Base-by-base conservation (phyloP, 208 protist genomes). In the Acanthamoeba polyphaga region DNA sequence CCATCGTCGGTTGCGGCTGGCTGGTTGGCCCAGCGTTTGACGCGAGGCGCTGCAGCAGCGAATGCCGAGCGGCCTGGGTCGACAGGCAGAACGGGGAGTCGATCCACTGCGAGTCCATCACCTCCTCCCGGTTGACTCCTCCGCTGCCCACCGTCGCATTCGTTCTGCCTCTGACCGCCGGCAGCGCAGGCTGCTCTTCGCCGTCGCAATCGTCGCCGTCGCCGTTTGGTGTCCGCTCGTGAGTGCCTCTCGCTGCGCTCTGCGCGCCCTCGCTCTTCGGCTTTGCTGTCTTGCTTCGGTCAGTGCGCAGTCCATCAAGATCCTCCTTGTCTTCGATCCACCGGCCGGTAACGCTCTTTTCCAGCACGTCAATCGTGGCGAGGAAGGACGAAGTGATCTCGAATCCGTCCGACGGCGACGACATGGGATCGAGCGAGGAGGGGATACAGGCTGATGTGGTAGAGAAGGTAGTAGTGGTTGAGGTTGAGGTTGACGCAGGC, bases 41-140 rank as follows among this genome's bases (percentile, higher is more conserved):
- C 32, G 29, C 3, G 17, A 3, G 62, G 62, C 8, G 7, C 32
- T 2, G 66, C 24, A 74, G 13, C 29, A 29, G 74, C 74, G 43
- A 82, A 55, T 19, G 74, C 74, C 46, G 74, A 13, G 46, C 74
- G 17, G 38, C 74, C 22, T 82, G 74, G 29, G 74, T 82, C 1
- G 74, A 82, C 22, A 82, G 3, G 43, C 5, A 46, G 43, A 82
- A 53, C 24, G 74, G 74, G 19, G 74, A 82, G 24, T 82, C 70
- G 70, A 78, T 78, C 70, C 70, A 78, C 70, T 78, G 70, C n/a
- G 70, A 82, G 74, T 82, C 74, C 74, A 78, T 17, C 29, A 27
- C 15, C 24, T 27, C n/a, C 13, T n/a, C 34, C 9, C 32, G 27
- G 29, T 76, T 29, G 32, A 15, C 68, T 32, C 2, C 24, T 29